Conservation (phyloP, 208 protist species). For the Crithidia brevicula region DNA sequence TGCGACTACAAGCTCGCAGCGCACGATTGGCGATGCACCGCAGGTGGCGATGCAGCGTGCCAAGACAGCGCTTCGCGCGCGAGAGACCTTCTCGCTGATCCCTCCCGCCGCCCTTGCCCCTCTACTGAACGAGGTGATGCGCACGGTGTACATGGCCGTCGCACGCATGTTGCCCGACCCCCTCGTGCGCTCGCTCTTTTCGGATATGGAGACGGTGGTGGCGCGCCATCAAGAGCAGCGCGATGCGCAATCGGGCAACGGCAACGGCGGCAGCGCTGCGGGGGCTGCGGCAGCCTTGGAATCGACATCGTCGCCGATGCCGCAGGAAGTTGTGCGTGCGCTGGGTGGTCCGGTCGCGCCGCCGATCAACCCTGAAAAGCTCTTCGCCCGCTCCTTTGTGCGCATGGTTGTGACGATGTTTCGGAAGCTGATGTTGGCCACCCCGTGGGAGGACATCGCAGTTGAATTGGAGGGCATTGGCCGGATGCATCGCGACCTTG, state of each 20-base stretch:
- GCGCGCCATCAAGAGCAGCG: slow-evolving; percentile 15
- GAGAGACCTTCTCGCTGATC: slow-evolving; percentile 46
- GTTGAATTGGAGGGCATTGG: slow-evolving; percentile 60
- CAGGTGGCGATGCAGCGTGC: slow-evolving; percentile 33
- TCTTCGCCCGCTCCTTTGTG: slow-evolving; percentile 78
- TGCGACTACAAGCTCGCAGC: slow-evolving; percentile 55
- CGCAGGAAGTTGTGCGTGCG: slow-evolving; percentile 23
- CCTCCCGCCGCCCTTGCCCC: slow-evolving; percentile 69
- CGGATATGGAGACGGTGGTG: slow-evolving; percentile 45
- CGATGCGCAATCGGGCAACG: slow-evolving; percentile 3
- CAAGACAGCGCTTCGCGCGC: slow-evolving; percentile 36
- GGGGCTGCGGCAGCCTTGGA: neutral
- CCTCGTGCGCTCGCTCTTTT: slow-evolving; percentile 74
- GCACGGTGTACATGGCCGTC: slow-evolving; percentile 74
- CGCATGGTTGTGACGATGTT: slow-evolving; percentile 73
- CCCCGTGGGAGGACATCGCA: slow-evolving; percentile 60
- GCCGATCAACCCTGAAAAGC: slow-evolving; percentile 48
- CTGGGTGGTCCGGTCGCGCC: slow-evolving; percentile 15
- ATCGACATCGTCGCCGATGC: neutral
- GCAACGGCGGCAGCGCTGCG: neutral
- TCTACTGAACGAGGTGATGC: slow-evolving; percentile 80
- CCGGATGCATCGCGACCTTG: slow-evolving; percentile 49
- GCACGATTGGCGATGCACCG: slow-evolving; percentile 40
- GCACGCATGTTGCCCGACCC: slow-evolving; percentile 57
- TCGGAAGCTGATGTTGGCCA: slow-evolving; percentile 40